A percentile compares a stretch with the other conserved stretches of the same genome.
Evolutionary conservation across 2,329 filamentous ascomycete species (phyloP).

Genomic region (Arthrobotrys entomopaga): DNA sequence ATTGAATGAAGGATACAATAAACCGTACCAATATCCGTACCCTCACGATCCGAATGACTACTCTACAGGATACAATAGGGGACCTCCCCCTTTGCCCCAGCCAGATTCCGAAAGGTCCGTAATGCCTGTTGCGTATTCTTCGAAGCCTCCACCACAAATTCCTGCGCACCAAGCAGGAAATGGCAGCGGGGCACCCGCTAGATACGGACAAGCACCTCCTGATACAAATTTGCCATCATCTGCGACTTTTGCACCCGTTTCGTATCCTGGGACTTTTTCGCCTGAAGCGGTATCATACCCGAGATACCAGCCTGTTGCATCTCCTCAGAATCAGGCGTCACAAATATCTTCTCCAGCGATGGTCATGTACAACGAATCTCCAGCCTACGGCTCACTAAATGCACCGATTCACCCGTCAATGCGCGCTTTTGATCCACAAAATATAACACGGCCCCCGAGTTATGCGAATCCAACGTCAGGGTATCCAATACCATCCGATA

Average conservation of each 20-base stretch:
- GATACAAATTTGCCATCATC: not conserved
- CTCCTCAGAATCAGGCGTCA: too few relatives aligned
- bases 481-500: not conserved
- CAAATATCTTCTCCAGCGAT: not conserved
- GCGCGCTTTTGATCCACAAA: too few relatives aligned
- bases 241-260: not conserved
- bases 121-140: not conserved
- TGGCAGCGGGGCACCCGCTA: not conserved
- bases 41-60: not conserved
- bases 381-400: constrained; percentile 22
- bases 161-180: not conserved
- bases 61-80: not conserved
- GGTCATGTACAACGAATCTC: constrained; percentile 7
- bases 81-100: not conserved
- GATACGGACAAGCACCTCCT: not conserved
- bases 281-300: too few relatives aligned
- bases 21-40: not conserved
- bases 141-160: not conserved
- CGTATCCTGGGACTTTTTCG: too few relatives aligned
- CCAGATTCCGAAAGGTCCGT: not conserved
- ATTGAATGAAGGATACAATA: not conserved
- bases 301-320: too few relatives aligned
- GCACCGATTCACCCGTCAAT: not conserved
- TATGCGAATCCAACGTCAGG: not conserved
- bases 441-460: too few relatives aligned